Conservation (phyloP, 1,139 yeast genomes). For the Candida freyschussii region DNA sequence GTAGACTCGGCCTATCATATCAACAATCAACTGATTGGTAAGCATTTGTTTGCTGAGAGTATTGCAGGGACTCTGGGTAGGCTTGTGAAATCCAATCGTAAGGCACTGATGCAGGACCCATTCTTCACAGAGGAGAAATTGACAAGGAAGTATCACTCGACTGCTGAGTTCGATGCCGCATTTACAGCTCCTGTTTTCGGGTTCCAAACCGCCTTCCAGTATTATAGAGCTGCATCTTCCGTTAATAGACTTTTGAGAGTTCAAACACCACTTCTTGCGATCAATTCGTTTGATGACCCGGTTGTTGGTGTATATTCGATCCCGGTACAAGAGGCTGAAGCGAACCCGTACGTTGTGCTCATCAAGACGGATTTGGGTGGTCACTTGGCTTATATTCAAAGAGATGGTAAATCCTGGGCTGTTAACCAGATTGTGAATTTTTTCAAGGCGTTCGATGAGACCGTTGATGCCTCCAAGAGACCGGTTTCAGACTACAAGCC, state of each 20-base stretch:
- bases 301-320: constrained; percentile 61
- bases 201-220: constrained; percentile 62
- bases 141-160: constrained; percentile 32
- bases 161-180: constrained; percentile 59
- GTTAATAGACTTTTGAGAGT: constrained; percentile 50
- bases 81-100: constrained; percentile 57
- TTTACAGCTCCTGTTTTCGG: constrained; percentile 77
- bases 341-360: constrained; percentile 66
- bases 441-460: constrained; percentile 47
- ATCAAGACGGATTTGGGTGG: constrained; percentile 80
- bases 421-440: constrained; percentile 58
- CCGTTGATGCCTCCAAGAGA: constrained; percentile 25
- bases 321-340: constrained; percentile 54
- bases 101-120: constrained; percentile 39
- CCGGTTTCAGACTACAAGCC: constrained; percentile 17
- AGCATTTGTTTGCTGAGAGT: constrained; percentile 55
- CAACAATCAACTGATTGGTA: constrained; percentile 52
- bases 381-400: constrained; percentile 65
- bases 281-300: constrained; percentile 82
- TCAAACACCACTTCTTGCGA: constrained; percentile 60
- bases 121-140: constrained; percentile 33
- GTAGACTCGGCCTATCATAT: constrained; percentile 50
- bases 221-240: constrained; percentile 69
- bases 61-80: constrained; percentile 63
- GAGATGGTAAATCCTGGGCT: constrained; percentile 68